Evolutionary conservation across 306 rosid genomes (phyloP), one percentile per base, ranked within the genome.

Genomic region (Casuarina cunninghamiana): DNA sequence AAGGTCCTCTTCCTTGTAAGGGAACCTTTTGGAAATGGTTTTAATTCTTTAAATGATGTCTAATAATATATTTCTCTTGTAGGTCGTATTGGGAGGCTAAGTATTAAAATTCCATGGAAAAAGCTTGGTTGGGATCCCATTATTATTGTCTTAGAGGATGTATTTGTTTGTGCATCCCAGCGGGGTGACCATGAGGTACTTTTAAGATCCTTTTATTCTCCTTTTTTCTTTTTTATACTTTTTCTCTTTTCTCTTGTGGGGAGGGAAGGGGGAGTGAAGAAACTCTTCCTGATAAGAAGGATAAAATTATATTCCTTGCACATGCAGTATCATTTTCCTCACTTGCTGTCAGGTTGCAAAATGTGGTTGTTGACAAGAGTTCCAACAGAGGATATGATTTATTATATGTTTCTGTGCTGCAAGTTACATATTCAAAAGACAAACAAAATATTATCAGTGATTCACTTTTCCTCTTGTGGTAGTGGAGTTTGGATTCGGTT

Each of bases 61-160:
- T 66, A 54, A 55, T 45, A 73, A 68, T 87, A 71, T 63, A 74
- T 48, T 43, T 72, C 51, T 85, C 78, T 71, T 71, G 38, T 74
- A 92, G 98, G 98, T 71, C 96, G 89, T 80, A 91, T 91, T 77
- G 98, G 98, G 76, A 91, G 83, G 87, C 84, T 95, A 82, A 95
- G 98, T 90, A 92, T 95, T 78, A 92, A 89, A 86, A 92, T 95
- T 86, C 97, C 98, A 48, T 95, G 98, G 98, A 95, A 91, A 84
- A 92, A 85, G 93, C 95, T 94, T 60, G 94, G 94, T 16, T 86
- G 98, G 97, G 97, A 92, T 48, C 97, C 98, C 53, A 84, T 92
- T 81, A 88, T 92, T 69, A 92, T 95, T 49, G 74, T 82, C 74
- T 85, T 95, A 72, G 98, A 95, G 82, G 90, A 91, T 83, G 88